A percentile compares a stretch with the other conserved stretches of the same genome.
Conservation (phyloP, 1,284 basidiomycete genomes). For the Tylopilus sp. region DNA sequence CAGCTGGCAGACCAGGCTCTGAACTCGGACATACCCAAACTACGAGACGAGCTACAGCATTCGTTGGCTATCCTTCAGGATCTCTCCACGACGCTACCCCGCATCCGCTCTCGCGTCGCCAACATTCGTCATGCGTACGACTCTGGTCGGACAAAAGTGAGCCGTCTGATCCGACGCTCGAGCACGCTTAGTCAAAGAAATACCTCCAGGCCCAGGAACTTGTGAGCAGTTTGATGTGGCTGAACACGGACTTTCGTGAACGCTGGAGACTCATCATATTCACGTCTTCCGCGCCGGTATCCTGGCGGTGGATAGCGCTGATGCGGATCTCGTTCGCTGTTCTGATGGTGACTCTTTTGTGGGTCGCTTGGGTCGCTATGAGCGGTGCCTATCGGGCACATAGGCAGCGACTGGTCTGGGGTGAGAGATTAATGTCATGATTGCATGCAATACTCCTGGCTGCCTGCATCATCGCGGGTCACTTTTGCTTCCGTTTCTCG, state of each 20-base stretch:
- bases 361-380: constrained; percentile 58
- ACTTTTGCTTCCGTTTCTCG: background rate
- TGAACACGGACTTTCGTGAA: constrained; percentile 69
- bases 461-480: background rate
- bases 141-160: constrained; percentile 62
- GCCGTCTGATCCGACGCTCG: background rate
- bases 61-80: constrained; percentile 52
- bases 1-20: constrained; percentile 55
- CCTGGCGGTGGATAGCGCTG: constrained; percentile 57
- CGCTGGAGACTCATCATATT: constrained; percentile 69
- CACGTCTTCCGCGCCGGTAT: constrained; percentile 63
- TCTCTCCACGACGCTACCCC: constrained; percentile 53
- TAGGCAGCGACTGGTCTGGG: constrained; percentile 69
- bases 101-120: constrained; percentile 53
- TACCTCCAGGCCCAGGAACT: constrained; percentile 52
- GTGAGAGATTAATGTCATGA: constrained; percentile 67
- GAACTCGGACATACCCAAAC: constrained; percentile 54
- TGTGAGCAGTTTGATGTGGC: constrained; percentile 60
- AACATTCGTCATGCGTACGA: constrained; percentile 62
- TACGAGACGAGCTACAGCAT: constrained; percentile 53
- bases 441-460: background rate
- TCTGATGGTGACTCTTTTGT: constrained; percentile 51
- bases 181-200: background rate
- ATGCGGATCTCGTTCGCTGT: constrained; percentile 58
- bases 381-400: constrained; percentile 66